These are phyloP conservation scores for Starmera pachycereana DNA, from an alignment of 805 yeast species.

Conservation along the genomic window DNA sequence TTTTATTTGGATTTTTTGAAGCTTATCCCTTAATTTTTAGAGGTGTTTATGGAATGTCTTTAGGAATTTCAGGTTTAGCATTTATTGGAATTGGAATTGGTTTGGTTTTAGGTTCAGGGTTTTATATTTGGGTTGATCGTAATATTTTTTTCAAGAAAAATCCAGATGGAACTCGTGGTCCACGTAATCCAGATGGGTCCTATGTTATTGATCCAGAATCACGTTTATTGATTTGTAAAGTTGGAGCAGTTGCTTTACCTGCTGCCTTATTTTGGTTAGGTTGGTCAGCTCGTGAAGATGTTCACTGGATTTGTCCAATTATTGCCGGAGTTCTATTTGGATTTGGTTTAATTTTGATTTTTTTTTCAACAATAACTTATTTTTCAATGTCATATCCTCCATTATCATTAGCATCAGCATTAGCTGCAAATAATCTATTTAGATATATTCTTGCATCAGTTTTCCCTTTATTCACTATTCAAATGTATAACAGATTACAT, in stretches of 20 bases:
- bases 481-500: slow-evolving; percentile 65
- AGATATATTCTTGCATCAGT: slow-evolving; percentile 70
- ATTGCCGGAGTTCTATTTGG: slow-evolving; percentile 76
- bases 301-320: slow-evolving; percentile 72
- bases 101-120: slow-evolving; percentile 40
- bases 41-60: slow-evolving; percentile 48
- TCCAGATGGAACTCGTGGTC: slow-evolving; percentile 53
- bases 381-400: slow-evolving; percentile 70
- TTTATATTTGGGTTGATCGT: slow-evolving; percentile 42
- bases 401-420: slow-evolving; percentile 68
- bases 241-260: slow-evolving; percentile 61
- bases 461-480: slow-evolving; percentile 78
- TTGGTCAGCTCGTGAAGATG: slow-evolving; percentile 52
- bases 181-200: slow-evolving; percentile 38
- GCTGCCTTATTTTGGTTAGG: slow-evolving; percentile 71
- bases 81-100: slow-evolving; percentile 70
- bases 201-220: slow-evolving; percentile 50
- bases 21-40: slow-evolving; percentile 68
- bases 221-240: slow-evolving; percentile 47
- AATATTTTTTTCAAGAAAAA: slow-evolving; percentile 41
- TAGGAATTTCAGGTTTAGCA: slow-evolving; percentile 58
- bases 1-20: slow-evolving; percentile 69
- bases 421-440: slow-evolving; percentile 78
- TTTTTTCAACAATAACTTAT: slow-evolving; percentile 60
- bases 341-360: slow-evolving; percentile 59